Evolutionary conservation across 257 asterid species (phyloP), one percentile per base, ranked within the genome.

Genomic region (Plantago major): DNA sequence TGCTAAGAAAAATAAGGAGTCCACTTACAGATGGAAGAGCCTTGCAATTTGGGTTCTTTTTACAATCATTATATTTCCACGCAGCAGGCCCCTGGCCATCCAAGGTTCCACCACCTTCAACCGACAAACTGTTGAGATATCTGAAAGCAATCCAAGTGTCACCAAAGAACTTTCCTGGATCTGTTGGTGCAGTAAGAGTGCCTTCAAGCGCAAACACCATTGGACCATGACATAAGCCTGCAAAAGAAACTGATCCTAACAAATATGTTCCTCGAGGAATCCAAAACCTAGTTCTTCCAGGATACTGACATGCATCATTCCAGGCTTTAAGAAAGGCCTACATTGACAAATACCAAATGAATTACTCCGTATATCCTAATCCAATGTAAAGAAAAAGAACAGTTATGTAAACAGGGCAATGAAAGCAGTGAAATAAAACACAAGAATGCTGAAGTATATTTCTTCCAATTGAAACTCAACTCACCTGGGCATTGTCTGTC

Each of bases 321-420:
- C 98, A 90, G 40, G 95, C 91, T 52, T 17, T 65, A 1, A 71
- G 7, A 63, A 88, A 83, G 3, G 89, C 91, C 98, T 89, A 11
- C 3, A 12, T 18, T 7, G 3, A 3, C 3, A 51, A 51, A 10
- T 9, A 53, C 2, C 19, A 47, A 22, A 46, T 46, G 12, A 45
- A 9, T 13, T 19, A 18, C 26, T 22, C 26, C 26, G 26, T 22
- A 44, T 22, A n/a, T 7, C 16, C 26, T 22, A 51, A 11, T 55
- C 3, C 2, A n/a, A 56, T n/a, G n/a, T 37, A 56, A 56, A 2
- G 0, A 13, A 37, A 3, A 2, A 57, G 10, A 15, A n/a, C 26
- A 48, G 1, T 48, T 13, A 48, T 48, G 26, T n/a, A 3, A 48
- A 48, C 2, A 47, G n/a, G 8, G 9, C 52, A 47, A 12, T 6